These are phyloP conservation scores for Cutaneotrichosporon sp. DNA, from an alignment of 1,284 basidiomycete species.

Conservation along the genomic window DNA sequence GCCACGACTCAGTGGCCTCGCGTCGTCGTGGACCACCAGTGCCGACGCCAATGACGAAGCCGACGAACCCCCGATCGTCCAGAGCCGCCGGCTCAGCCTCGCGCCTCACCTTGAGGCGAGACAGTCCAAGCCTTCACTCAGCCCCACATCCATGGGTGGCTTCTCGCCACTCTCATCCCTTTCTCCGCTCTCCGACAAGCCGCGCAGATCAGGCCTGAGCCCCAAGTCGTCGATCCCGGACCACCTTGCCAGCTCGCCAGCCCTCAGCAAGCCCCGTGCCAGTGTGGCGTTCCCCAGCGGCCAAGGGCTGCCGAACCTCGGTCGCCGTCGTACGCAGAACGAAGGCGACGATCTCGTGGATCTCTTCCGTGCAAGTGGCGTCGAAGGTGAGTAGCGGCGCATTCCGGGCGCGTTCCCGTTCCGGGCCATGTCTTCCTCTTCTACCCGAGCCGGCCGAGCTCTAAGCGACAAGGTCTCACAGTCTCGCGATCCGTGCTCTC, in stretches of 20 bases:
- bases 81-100: constrained; percentile 41
- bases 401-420: background rate
- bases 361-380: constrained; percentile 40
- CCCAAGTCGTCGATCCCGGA: constrained; percentile 7
- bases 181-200: background rate
- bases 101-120: constrained; percentile 41
- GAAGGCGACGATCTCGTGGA: constrained; percentile 51
- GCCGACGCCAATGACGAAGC: constrained; percentile 5
- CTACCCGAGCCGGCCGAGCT: background rate
- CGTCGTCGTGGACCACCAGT: constrained; percentile 2
- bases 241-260: background rate
- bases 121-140: constrained; percentile 15
- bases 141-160: constrained; percentile 3
- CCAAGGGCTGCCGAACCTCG: constrained; percentile 17
- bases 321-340: constrained; percentile 38
- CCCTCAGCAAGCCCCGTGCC: constrained; percentile 20
- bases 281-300: constrained; percentile 37
- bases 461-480: background rate
- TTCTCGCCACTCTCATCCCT: background rate
- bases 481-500: background rate
- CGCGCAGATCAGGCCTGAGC: background rate
- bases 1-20: constrained; percentile 10
- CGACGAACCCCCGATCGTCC: constrained; percentile 15
- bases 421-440: background rate
- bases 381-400: constrained; percentile 46